A percentile compares a stretch with the other conserved stretches of the same genome.
These are phyloP conservation scores for Fusarium agapanthi DNA, from an alignment of 2,329 filamentous ascomycete species.

Conservation along the genomic window DNA sequence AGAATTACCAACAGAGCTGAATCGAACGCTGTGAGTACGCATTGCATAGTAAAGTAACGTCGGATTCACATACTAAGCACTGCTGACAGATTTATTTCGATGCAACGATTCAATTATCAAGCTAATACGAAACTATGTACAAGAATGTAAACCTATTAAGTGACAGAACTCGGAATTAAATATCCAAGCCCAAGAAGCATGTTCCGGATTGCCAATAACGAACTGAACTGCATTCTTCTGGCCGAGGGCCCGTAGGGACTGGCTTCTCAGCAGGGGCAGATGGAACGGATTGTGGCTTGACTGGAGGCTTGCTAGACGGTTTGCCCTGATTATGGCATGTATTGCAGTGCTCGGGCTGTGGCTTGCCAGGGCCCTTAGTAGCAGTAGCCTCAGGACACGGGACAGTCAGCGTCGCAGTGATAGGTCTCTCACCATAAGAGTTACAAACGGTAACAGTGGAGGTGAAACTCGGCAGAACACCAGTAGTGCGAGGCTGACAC, in stretches of 20 bases:
- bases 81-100: not conserved
- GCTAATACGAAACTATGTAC: not conserved
- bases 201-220: too few species aligned
- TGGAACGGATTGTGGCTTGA: not conserved
- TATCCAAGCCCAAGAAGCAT: too few species aligned
- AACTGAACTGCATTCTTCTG: not conserved
- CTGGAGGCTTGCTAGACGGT: not conserved
- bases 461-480: not conserved
- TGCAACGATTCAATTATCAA: not conserved
- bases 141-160: not conserved
- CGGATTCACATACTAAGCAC: too few species aligned
- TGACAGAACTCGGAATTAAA: too few species aligned
- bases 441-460: not conserved
- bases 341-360: not conserved
- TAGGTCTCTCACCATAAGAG: not conserved
- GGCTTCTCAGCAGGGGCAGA: not conserved
- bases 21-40: too few species aligned
- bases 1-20: not conserved
- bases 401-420: not conserved
- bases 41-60: too few species aligned
- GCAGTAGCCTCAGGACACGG: not conserved
- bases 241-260: not conserved
- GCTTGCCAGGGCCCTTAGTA: not conserved
- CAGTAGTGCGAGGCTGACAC: not conserved
- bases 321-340: not conserved